Conservation (phyloP, 78 protist genomes). For the Dictyostelium citrinum region DNA sequence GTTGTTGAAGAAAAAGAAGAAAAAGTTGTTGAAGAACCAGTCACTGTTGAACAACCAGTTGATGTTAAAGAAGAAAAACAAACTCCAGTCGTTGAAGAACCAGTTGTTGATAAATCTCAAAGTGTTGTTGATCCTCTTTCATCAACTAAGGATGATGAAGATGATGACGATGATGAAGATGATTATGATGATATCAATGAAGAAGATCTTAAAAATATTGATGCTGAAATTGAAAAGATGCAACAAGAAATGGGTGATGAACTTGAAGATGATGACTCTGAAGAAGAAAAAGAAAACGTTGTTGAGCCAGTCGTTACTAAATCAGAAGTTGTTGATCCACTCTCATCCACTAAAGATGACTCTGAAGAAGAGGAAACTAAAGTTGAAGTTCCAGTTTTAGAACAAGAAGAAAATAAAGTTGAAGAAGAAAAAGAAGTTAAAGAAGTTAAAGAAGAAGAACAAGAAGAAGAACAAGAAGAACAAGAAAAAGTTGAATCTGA, state of each 20-base stretch:
- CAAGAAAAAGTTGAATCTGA: conserved; percentile 7
- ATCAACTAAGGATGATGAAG: not conserved
- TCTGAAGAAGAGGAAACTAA: conserved; percentile 13
- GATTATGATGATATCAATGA: conserved; percentile 1
- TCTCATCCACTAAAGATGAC: not conserved
- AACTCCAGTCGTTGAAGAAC: not conserved
- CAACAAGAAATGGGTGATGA: conserved; percentile 17
- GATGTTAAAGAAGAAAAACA: not conserved
- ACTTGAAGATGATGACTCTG: conserved; percentile 12
- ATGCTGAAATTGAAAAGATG: conserved; percentile 31
- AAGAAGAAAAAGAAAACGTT: conserved; percentile 1
- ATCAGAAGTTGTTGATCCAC: not conserved
- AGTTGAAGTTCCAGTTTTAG: conserved; percentile 1
- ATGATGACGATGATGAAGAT: not conserved
- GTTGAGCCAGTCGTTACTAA: not conserved
- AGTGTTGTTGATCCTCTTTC: not conserved
- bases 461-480: conserved; percentile 2
- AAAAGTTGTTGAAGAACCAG: not conserved
- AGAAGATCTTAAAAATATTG: conserved; percentile 11
- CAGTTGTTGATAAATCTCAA: not conserved
- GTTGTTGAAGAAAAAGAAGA: not conserved
- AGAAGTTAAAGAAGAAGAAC: not conserved
- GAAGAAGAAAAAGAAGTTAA: not conserved
- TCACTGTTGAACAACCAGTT: not conserved
- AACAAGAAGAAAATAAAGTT: not conserved